A percentile compares a stretch with the other conserved stretches of the same genome.
phyloP scores from a whole-genome alignment of 352 stramenopile genomes.

The Aphanomyces cochlioides region DNA sequence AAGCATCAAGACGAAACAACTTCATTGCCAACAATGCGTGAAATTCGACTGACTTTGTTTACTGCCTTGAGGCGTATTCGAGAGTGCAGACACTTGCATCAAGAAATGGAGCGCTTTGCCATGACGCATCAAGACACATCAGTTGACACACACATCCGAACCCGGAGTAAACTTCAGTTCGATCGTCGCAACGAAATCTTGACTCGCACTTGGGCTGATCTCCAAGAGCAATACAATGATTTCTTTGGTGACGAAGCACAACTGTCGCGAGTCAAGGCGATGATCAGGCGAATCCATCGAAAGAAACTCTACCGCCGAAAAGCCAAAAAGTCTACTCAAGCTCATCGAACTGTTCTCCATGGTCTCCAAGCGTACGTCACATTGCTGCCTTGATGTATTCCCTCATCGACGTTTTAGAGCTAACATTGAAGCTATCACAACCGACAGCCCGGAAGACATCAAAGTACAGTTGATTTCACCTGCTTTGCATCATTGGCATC shows the following conservation, averaged over 20 bases:
- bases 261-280: background rate
- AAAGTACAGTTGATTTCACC: too few relatives aligned
- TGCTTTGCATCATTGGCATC: too few relatives aligned
- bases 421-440: background rate
- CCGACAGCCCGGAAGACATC: background rate
- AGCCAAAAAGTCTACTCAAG: background rate
- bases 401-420: background rate
- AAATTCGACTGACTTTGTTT: background rate
- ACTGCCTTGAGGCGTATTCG: background rate
- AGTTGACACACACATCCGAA: background rate
- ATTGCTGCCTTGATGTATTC: too few relatives aligned
- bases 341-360: background rate
- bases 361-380: background rate
- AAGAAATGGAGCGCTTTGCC: background rate
- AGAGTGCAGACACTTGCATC: background rate
- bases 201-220: background rate
- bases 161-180: background rate
- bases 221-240: background rate
- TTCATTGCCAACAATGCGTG: background rate
- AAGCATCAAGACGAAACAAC: background rate
- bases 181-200: background rate
- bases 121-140: background rate
- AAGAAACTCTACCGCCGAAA: background rate
- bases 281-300: background rate
- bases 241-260: background rate